Evolutionary conservation across 78 protist species (phyloP).

Genomic region (Chrysochromulina tobinii): DNA sequence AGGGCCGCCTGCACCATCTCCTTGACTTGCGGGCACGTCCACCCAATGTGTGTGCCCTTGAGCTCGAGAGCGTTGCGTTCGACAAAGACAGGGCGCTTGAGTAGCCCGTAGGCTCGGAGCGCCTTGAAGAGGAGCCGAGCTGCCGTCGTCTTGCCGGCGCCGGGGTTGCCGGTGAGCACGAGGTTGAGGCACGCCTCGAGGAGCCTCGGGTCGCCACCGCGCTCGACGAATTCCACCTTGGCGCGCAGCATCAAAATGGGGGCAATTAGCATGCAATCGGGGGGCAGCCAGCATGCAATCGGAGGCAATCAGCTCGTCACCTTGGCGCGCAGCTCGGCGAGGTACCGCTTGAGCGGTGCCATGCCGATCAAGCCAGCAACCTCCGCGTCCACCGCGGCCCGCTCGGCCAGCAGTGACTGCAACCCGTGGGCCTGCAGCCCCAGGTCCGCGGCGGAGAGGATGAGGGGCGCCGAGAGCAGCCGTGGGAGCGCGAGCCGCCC

Average conservation of each 20-base stretch:
- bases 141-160: conserved; percentile 14
- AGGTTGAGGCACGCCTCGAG: conserved; percentile 14
- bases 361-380: neutral
- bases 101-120: neutral
- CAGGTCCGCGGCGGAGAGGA: neutral
- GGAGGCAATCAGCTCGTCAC: no score
- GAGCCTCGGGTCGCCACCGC: conserved; percentile 1
- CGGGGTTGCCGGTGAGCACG: conserved; percentile 20
- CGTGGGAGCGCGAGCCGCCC: neutral
- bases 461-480: no score
- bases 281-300: no score
- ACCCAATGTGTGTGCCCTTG: conserved; percentile 3
- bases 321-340: neutral
- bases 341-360: neutral
- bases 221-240: neutral
- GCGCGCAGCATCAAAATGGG: neutral
- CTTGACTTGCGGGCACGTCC: conserved; percentile 4
- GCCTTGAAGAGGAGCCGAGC: neutral
- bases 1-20: neutral
- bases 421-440: neutral
- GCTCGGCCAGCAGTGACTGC: neutral
- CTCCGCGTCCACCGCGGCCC: neutral
- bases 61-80: neutral
- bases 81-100: neutral
- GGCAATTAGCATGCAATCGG: no score